Base-by-base conservation (phyloP, 208 protist species). In the Leptomonas pyrrhocoris region DNA sequence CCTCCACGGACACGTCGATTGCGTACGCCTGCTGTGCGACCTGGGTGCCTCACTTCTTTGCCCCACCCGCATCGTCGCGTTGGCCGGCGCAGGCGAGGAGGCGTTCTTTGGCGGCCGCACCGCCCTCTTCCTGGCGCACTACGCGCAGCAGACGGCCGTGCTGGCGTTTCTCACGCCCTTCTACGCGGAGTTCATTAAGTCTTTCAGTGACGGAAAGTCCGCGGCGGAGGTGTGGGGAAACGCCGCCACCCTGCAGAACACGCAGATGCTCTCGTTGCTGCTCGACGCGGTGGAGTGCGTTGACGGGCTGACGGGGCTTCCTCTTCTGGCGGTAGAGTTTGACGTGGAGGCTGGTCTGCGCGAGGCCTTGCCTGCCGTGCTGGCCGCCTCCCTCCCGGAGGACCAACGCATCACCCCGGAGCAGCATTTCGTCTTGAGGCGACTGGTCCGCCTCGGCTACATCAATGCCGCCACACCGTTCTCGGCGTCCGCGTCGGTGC, bases 41-140 rank as follows among this genome's bases (percentile, higher is more conserved):
- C 27, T 68, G n/a, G 74, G 80, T 40, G 81, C 81, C 8, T 55
- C 78, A 18, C 48, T 28, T 13, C 46, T 75, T 48, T 43, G 51
- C 23, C 57, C 80, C 5, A 82, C 75, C 19, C 58, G 36, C 51
- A 51, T 30, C 43, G 31, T 21, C 13, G 18, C n/a, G 11, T 4
- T 30, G 42, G 45, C 36, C 28, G 27, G 46, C 45, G 7, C 53
- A 13, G 40, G 56, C 15, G 21, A 18, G 9, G 31, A 68, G 25
- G 15, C 56, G 0, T 66, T 69, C 46, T 59, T 81, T 7, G 11
- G 34, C 25, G 66, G 80, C 8, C 69, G 75, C 30, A 79, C 71
- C 0, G 34, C 85, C 2, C 53, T 88, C 6, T 90, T 88, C 54
- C 77, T 90, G 18, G 79, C 85, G 18, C 85, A 90, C 70, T 74